These are phyloP conservation scores for Globisporangium megalacanthum DNA, from an alignment of 352 stramenopile genomes.

Conservation along the genomic window DNA sequence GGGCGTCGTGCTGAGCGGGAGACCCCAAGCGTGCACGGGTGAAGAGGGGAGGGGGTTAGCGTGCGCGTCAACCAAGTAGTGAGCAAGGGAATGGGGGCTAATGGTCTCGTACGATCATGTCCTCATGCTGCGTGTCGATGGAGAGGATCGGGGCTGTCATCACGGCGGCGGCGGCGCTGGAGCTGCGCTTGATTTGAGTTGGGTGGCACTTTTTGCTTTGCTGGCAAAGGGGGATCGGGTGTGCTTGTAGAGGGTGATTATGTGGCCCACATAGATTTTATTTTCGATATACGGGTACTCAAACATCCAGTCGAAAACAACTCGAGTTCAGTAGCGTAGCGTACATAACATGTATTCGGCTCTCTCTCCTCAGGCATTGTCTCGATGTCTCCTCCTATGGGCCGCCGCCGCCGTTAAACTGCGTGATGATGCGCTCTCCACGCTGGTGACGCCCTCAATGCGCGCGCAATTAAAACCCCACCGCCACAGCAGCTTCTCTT, in stretches of 20 bases:
- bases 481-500: not conserved
- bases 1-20: slow-evolving; percentile 89
- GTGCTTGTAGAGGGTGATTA: not conserved
- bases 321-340: too few relatives aligned
- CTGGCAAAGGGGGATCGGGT: slow-evolving; percentile 14
- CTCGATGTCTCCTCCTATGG: too few relatives aligned
- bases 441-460: too few relatives aligned
- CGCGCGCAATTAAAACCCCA: too few relatives aligned
- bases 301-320: too few relatives aligned
- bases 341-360: too few relatives aligned
- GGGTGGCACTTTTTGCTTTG: slow-evolving; percentile 12
- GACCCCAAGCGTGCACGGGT: not conserved
- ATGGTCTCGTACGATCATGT: slow-evolving; percentile 88
- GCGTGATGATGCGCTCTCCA: too few relatives aligned
- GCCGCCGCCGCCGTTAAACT: too few relatives aligned
- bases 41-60: slow-evolving; percentile 11
- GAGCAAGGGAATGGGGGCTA: too few relatives aligned
- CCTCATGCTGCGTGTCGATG: slow-evolving; percentile 97
- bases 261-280: not conserved
- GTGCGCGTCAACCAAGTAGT: too few relatives aligned
- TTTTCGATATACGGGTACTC: too few relatives aligned
- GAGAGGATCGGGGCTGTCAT: slow-evolving; percentile 85
- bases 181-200: slow-evolving; percentile 2
- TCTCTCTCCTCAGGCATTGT: too few relatives aligned
- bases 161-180: slow-evolving; percentile 7